Conservation (phyloP, 2,329 filamentous ascomycete genomes). For the Xylariomycetidae sp. region DNA sequence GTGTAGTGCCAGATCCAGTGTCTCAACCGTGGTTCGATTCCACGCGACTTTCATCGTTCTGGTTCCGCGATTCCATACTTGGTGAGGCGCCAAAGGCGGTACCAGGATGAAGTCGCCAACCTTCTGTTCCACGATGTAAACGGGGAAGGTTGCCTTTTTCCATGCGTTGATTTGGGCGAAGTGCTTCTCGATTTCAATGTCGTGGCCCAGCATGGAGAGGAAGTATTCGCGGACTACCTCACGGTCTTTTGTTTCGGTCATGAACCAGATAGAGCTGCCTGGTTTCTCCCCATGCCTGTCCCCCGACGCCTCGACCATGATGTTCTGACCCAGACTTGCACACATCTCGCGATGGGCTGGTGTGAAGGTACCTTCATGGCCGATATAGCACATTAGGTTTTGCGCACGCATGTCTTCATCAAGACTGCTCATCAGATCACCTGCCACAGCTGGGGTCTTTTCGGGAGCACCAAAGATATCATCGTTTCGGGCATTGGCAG, state of each 20-base stretch:
- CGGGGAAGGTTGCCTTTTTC: conserved; percentile 89
- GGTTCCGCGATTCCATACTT: conserved; percentile 97
- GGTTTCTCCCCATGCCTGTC: conserved; percentile 67
- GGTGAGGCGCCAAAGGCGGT: conserved; percentile 90
- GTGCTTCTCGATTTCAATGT: conserved; percentile 94
- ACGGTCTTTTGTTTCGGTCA: conserved; percentile 93
- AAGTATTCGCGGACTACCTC: conserved; percentile 91
- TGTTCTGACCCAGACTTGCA: conserved; percentile 89
- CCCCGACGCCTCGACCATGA: conserved; percentile 90
- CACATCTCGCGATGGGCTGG: conserved; percentile 97
- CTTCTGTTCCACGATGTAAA: conserved; percentile 86
- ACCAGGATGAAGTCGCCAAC: conserved; percentile 90
- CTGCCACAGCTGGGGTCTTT: conserved; percentile 62
- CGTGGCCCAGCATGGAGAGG: conserved; percentile 84
- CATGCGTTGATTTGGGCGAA: conserved; percentile 94
- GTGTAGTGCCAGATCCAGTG: conserved; percentile 74
- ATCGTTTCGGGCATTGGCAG: conserved; percentile 27
- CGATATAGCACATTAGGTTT: conserved; percentile 97
- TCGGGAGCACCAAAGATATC: conserved; percentile 43
- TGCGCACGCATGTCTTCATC: conserved; percentile 83
- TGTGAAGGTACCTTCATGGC: conserved; percentile 95
- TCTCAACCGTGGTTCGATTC: conserved; percentile 93
- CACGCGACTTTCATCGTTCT: conserved; percentile 96
- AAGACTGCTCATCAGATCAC: conserved; percentile 92
- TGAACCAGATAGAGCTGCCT: conserved; percentile 95